Percentiles rank a stretch among this genome's conserved stretches.
phyloP scores from a whole-genome alignment of 2,329 filamentous ascomycete species.

The Alternaria angustiovoidea region DNA sequence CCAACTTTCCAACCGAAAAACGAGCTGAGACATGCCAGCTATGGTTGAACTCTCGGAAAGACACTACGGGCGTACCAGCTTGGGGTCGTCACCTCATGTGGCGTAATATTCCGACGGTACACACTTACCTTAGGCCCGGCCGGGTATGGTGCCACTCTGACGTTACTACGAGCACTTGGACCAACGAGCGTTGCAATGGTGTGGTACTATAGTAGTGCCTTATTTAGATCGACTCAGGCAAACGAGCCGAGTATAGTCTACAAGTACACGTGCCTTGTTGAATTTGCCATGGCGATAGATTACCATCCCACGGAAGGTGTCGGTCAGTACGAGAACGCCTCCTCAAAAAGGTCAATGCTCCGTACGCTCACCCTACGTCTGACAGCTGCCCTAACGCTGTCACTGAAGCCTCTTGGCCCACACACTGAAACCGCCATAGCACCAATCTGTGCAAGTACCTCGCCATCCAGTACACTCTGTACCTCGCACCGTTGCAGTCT shows the following conservation, averaged over 20 bases:
- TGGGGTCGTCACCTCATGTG: background rate
- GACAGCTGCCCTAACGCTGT: constrained; percentile 73
- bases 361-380: constrained; percentile 67
- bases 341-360: constrained; percentile 77
- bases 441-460: constrained; percentile 78
- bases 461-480: constrained; percentile 74
- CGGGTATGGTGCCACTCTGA: background rate
- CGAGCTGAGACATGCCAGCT: background rate
- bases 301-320: background rate
- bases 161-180: background rate
- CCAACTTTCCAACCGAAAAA: background rate
- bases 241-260: background rate
- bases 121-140: background rate
- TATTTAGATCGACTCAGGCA: background rate
- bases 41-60: background rate
- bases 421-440: constrained; percentile 87
- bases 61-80: background rate
- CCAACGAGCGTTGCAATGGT: background rate
- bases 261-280: background rate
- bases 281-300: background rate
- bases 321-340: constrained; percentile 69
- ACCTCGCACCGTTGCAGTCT: constrained; percentile 83
- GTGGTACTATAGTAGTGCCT: background rate
- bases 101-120: background rate
- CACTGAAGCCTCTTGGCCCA: constrained; percentile 73